These are phyloP conservation scores for Leucocoprinus leucothites DNA, from an alignment of 768 basidiomycete species.

Conservation along the genomic window DNA sequence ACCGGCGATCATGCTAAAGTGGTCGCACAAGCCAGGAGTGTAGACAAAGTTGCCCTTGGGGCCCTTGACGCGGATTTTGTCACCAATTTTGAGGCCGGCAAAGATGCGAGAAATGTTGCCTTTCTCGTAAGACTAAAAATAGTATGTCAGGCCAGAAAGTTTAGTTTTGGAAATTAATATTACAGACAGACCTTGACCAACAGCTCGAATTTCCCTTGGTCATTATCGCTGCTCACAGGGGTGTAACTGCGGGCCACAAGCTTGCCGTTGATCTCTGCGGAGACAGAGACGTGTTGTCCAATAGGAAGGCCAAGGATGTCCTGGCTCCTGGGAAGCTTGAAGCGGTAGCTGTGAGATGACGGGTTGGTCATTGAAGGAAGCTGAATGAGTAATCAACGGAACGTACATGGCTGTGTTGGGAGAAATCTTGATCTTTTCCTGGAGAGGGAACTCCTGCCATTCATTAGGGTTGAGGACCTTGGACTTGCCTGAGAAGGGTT, in stretches of 20 bases:
- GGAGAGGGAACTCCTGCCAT: slow-evolving; percentile 83
- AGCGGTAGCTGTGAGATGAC: slow-evolving; percentile 78
- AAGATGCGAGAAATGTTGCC: slow-evolving; percentile 95
- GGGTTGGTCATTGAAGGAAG: neutral
- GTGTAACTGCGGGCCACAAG: slow-evolving; percentile 90
- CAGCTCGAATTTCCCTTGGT: slow-evolving; percentile 92
- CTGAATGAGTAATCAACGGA: slow-evolving; percentile 8
- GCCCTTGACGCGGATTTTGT: slow-evolving; percentile 88
- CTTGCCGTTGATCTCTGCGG: slow-evolving; percentile 91
- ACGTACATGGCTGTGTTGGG: slow-evolving; percentile 94
- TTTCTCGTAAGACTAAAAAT: slow-evolving; percentile 83
- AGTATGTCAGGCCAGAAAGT: neutral
- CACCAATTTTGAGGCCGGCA: slow-evolving; percentile 78
- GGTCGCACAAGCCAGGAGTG: slow-evolving; percentile 61
- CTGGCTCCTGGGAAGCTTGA: slow-evolving; percentile 69
- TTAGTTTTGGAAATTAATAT: slow-evolving; percentile 3
- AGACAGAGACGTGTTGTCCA: slow-evolving; percentile 93
- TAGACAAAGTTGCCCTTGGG: slow-evolving; percentile 97
- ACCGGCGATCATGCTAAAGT: slow-evolving; percentile 96
- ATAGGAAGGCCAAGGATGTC: slow-evolving; percentile 91
- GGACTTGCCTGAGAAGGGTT: slow-evolving; percentile 40
- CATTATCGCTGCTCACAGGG: slow-evolving; percentile 90
- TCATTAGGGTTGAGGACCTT: slow-evolving; percentile 70
- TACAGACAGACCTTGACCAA: slow-evolving; percentile 78
- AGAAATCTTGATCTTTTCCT: slow-evolving; percentile 79